Evolutionary conservation across 192 early-diverging fungal genomes (phyloP).

Genomic region (Kickxella alabastrina): DNA sequence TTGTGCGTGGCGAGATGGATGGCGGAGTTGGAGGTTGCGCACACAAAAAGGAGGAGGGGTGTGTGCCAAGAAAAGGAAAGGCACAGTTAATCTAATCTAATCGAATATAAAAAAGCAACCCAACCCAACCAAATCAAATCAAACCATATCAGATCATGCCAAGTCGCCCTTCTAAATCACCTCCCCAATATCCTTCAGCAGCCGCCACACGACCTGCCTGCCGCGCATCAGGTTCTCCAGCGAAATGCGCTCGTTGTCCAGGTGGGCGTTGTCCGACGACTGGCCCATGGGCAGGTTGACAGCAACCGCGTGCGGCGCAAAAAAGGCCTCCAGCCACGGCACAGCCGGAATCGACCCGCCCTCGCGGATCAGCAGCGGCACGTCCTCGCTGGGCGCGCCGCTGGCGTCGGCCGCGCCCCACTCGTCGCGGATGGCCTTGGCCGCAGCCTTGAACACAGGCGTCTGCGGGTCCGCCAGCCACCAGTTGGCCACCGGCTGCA

Average conservation of each 20-base stretch:
- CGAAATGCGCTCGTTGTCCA: conserved; percentile 73
- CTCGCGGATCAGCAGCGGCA: conserved; percentile 71
- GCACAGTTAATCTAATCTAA: too few relatives aligned
- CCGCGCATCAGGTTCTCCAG: conserved; percentile 65
- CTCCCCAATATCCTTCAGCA: conserved; percentile 32
- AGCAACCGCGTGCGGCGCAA: conserved; percentile 56
- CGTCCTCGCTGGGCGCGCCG: neutral
- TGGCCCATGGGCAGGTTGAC: conserved; percentile 78
- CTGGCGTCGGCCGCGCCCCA: too few relatives aligned
- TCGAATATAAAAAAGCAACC: too few relatives aligned
- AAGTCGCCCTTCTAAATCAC: too few relatives aligned
- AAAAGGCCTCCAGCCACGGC: conserved; percentile 66
- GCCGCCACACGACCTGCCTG: conserved; percentile 58
- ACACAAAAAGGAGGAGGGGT: too few relatives aligned
- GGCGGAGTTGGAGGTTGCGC: too few relatives aligned
- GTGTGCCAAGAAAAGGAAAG: too few relatives aligned
- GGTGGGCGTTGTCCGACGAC: conserved; percentile 74
- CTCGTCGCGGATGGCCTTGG: conserved; percentile 54
- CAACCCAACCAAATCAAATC: too few relatives aligned
- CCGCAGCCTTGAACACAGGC: conserved; percentile 66
- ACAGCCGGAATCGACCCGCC: conserved; percentile 77
- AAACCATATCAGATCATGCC: too few relatives aligned
- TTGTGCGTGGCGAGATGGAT: too few relatives aligned
- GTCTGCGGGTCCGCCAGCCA: conserved; percentile 70
- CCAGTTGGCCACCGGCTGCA: conserved; percentile 65